phyloP scores from a whole-genome alignment of 441 rosid genomes.

The Lepidium campestre region DNA sequence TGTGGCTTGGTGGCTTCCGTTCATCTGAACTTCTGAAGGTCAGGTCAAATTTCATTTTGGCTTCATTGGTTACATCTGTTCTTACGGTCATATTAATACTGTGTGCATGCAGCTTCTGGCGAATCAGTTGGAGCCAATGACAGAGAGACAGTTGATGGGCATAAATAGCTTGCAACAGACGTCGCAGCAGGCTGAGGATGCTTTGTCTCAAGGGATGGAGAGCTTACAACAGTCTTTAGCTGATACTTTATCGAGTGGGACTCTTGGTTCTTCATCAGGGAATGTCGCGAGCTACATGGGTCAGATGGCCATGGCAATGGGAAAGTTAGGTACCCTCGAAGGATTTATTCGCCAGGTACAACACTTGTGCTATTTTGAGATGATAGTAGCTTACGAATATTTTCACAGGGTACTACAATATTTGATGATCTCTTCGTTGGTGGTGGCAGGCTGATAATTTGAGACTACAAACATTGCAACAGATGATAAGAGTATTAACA shows the following conservation, averaged over 20 bases:
- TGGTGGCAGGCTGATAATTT: conserved; percentile 83
- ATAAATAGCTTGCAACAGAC: conserved; percentile 84
- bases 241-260: conserved; percentile 80
- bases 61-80: not conserved
- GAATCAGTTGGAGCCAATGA: conserved; percentile 86
- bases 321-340: conserved; percentile 89
- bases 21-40: conserved; percentile 90
- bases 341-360: conserved; percentile 86
- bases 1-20: conserved; percentile 99
- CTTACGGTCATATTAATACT: conserved; percentile 2
- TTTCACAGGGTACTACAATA: not conserved
- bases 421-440: not conserved
- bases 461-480: conserved; percentile 84
- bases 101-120: conserved; percentile 62
- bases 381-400: not conserved
- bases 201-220: conserved; percentile 98
- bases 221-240: conserved; percentile 88
- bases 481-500: conserved; percentile 78
- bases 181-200: conserved; percentile 98
- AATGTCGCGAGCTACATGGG: conserved; percentile 97
- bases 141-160: conserved; percentile 78
- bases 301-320: conserved; percentile 99
- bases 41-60: not conserved
- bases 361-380: not conserved
- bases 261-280: conserved; percentile 83